Evolutionary conservation across 805 yeast species (phyloP), one percentile per base, ranked within the genome.

Genomic region (Candida boleticola): DNA sequence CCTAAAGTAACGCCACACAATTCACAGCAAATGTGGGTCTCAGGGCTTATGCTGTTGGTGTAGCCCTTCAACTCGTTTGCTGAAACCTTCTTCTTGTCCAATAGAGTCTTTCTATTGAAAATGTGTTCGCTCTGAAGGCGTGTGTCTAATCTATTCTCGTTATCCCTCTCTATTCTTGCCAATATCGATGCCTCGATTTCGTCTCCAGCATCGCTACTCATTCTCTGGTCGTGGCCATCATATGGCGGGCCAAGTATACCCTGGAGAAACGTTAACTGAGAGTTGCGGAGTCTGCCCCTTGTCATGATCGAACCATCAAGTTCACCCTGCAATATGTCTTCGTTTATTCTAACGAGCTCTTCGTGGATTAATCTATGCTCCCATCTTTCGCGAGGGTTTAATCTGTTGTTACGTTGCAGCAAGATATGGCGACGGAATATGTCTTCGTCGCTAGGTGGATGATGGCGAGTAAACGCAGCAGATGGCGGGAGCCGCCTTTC

Each of bases 1-100:
- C 93, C 93, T n/a, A 89, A 63, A 3, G 68, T 74, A 0, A 78
- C 74, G 0, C 89, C 90, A 64, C 97, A 89, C 21, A 84, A 61
- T 25, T 76, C 76, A 63, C 97, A 70, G 16, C 64, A 54, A 18
- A 61, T 36, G 26, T 49, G 41, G 17, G 36, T 43, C 2, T 36
- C 39, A 11, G 45, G 48, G 3, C 51, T 33, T 13, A 70, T 64
- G 37, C 57, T 51, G 32, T 59, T 63, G 20, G 68, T 60, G 49
- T 67, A 68, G 1, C 64, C 66, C 4, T 41, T 26, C 3, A 42
- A 39, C 37, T 58, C 66, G 2, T 43, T 43, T 42, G 50, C 46
- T 1, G 64, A 56, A 9, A 52, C 45, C 9, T 50, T 54, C 38
- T 56, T 48, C 47, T 68, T 70, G 30, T 63, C 61, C 19, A 47